phyloP scores from a whole-genome alignment of 2,329 filamentous ascomycete species.

The Cylindrodendrum hubeiense region DNA sequence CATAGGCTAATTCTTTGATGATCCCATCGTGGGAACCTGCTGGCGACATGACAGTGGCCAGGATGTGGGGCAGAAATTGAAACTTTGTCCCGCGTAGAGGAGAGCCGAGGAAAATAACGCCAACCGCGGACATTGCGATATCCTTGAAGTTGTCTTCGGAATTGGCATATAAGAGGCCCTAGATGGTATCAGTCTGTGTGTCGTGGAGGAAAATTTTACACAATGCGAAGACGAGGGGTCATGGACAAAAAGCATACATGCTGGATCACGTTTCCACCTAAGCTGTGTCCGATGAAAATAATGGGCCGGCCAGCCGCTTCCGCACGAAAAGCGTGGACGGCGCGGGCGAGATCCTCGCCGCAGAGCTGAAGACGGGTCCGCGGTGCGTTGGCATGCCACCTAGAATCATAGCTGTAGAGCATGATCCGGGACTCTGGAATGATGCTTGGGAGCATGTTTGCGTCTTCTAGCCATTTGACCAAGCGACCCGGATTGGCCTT shows the following conservation, averaged over 20 bases:
- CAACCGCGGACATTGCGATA: slow-evolving; percentile 13
- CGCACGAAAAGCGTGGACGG: slow-evolving; percentile 21
- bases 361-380: slow-evolving; percentile 34
- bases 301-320: slow-evolving; percentile 23
- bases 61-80: slow-evolving; percentile 9
- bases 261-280: slow-evolving; percentile 35
- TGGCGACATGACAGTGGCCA: slow-evolving; percentile 18
- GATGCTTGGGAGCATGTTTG: slow-evolving; percentile 26
- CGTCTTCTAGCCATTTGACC: slow-evolving; percentile 35
- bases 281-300: slow-evolving; percentile 38
- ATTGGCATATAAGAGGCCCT: slow-evolving; percentile 32
- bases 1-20: slow-evolving; percentile 24
- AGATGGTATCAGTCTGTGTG: too few species aligned
- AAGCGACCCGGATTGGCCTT: not conserved
- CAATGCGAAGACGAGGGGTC: not conserved
- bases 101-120: slow-evolving; percentile 32
- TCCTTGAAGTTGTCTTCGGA: slow-evolving; percentile 18
- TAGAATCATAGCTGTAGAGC: slow-evolving; percentile 37
- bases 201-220: too few species aligned
- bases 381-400: slow-evolving; percentile 33
- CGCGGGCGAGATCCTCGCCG: slow-evolving; percentile 33
- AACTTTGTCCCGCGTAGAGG: slow-evolving; percentile 31
- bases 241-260: slow-evolving; percentile 17
- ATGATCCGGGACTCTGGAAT: slow-evolving; percentile 27
- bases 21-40: slow-evolving; percentile 34